Base-by-base conservation (phyloP, 768 basidiomycete genomes). In the Panellus pusillus region DNA sequence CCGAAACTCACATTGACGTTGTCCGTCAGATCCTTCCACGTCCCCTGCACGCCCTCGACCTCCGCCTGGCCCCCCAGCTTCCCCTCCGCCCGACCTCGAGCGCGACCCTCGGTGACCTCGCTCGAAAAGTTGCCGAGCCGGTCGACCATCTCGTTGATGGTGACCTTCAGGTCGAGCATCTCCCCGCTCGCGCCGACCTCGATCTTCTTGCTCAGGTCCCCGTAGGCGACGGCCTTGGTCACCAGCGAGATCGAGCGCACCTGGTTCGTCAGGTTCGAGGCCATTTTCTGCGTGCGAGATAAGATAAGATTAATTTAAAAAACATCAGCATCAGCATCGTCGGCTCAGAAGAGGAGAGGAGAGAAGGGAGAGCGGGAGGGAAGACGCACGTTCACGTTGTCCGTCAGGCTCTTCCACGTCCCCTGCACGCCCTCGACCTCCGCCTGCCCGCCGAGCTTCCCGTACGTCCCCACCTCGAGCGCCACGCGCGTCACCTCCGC, bases 301-400 rank as follows among this genome's bases (percentile, higher is more conserved):
- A n/a, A n/a, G n/a, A n/a, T n/a, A n/a, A n/a, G n/a, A n/a, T n/a
- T n/a, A n/a, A n/a, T n/a, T n/a, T n/a, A n/a, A n/a, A n/a, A n/a
- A n/a, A 14, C 3, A 14, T 35, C 11, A 32, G 13, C 6, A 32
- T 13, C 32, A 14, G 9, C 7, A 35, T 9, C 32, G 8, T 35
- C 9, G 3, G 32, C 31, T 35, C 32, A 35, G 32, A 35, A 8
- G 14, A 35, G 8, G 24, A 24, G 6, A 24, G 24, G 6, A 6
- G 24, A 24, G 24, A 88, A 85, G 0, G 4, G 35, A 15, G 81
- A 83, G 55, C n/a, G n/a, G n/a, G n/a, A n/a, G 84, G 47, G 75
- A 79, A 65, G 85, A 89, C 56, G 27, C 19, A 57, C 56, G 14
- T 57, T 57, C 8, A 57, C 56, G 12, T 57, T 57, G 13, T 57